Evolutionary conservation across 1,139 yeast species (phyloP), one percentile per base, ranked within the genome.

Genomic region (Blastobotrys indianensis): DNA sequence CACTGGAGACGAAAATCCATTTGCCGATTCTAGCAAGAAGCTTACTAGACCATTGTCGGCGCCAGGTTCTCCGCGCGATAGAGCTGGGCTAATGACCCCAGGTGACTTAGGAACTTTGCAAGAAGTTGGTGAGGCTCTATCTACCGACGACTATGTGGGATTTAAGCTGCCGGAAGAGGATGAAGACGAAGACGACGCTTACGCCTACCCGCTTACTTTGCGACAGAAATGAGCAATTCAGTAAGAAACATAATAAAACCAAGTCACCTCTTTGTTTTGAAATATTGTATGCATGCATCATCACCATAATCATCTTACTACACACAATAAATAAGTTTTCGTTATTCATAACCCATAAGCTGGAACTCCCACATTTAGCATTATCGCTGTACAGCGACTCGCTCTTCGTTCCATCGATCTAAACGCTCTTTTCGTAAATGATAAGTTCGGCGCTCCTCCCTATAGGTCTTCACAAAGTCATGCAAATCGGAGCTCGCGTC

Each of bases 41-140:
- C 78, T 92, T 53, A 82, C 96, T 12, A 77, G 96, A 59, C 97
- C 97, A 11, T 73, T 92, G 57, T 83, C 94, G 50, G 97, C 87
- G 12, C 98, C 97, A 2, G 97, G 97, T 1, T 88, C 97, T 12
- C 98, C 98, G 48, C 69, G 78, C 33, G 73, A 75, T 33, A 57
- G 66, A 41, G 58, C 63, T 46, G 85, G 76, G 42, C 82, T 86
- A 13, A 88, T 87, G 95, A 92, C 98, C 1, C 98, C 98, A 0
- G 98, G 98, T 42, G 97, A 92, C 65, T 76, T 92, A 56, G 98
- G 97, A n/a, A 82, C 96, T 10, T 73, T 92, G 58, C 97, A 87
- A 66, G 98, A 92, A 64, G 87, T 87, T 35, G 76, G 77, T 48
- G 85, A 82, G 61, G 68, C 74, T 1, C 75, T 87, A 46, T 80